A percentile compares a stretch with the other conserved stretches of the same genome.
Evolutionary conservation across 176 grass and related monocot genomes (phyloP).

Genomic region (Juncus inflexus): DNA sequence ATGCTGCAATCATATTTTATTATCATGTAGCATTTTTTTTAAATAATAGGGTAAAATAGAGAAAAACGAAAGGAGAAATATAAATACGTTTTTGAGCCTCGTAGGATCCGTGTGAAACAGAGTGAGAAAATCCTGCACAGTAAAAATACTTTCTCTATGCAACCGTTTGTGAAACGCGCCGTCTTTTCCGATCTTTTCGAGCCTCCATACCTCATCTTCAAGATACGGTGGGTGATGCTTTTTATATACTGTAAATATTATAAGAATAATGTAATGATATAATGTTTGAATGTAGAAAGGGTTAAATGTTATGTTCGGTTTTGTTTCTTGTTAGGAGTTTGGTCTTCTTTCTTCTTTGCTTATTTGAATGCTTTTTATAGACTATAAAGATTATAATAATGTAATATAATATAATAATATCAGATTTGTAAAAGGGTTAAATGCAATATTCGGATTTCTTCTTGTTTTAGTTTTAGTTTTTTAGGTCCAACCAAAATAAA

Average conservation of each 20-base stretch:
- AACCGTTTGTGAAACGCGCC: conserved; percentile 95
- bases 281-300: too few relatives aligned
- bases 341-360: too few relatives aligned
- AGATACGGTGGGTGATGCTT: conserved; percentile 89
- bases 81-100: conserved; percentile 64
- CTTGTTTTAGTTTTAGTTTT: too few relatives aligned
- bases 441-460: too few relatives aligned
- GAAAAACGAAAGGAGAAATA: conserved; percentile 24
- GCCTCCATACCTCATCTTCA: conserved; percentile 83
- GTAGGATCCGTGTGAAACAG: conserved; percentile 54
- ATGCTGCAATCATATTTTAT: neutral
- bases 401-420: too few relatives aligned
- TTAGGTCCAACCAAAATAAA: too few relatives aligned
- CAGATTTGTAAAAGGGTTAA: too few relatives aligned
- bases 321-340: too few relatives aligned
- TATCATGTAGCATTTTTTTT: neutral
- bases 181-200: conserved; percentile 98
- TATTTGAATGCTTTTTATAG: too few relatives aligned
- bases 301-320: too few relatives aligned
- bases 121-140: conserved; percentile 82
- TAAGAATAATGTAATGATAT: too few relatives aligned
- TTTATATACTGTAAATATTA: conserved; percentile 71
- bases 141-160: conserved; percentile 55
- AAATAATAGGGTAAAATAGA: conserved; percentile 9
- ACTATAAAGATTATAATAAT: too few relatives aligned